Evolutionary conservation across 129 eudicot genomes (phyloP), one percentile per base, ranked within the genome.

Genomic region (Chrysanthemum lavandulifolium): DNA sequence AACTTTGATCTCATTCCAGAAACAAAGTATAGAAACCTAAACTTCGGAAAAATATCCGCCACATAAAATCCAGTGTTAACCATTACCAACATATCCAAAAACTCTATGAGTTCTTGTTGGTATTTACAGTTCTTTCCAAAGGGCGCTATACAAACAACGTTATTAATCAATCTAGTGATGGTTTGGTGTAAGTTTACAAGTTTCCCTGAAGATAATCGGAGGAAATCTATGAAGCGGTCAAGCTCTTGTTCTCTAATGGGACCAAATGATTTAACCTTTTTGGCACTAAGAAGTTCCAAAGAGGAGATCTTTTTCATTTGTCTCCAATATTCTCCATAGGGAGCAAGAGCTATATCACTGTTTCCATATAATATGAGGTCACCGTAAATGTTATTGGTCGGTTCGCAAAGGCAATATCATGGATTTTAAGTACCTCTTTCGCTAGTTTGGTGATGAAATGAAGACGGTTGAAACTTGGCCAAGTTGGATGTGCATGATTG

Each of bases 31-130:
- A 75, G 47, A 53, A 65, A 40, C 25, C 56, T 60, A 13, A 33
- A n/a, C 0, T 62, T n/a, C 7, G 79, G 79, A 54, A 58, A 75
- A 16, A 75, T 5, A 18, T 75, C 73, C 10, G 66, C 60, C 29
- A 75, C 10, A 13, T 45, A 47, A 66, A 66, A 54, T 9, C 73
- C 73, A 2, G 66, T 36, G 4, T n/a, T 10, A 7, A 11, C 15
- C 5, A 2, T 12, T 3, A 13, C 49, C 31, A 29, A 13, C 10
- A 23, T 21, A 27, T 13, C 58, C 4, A 29, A 3, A 7, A 75
- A 10, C 13, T 10, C 65, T 10, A 67, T 4, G 47, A 75, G 13
- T 5, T 16, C 23, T 4, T n/a, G 31, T 33, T 25, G 23, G 10
- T 65, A 53, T 9, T 49, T 57, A 8, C 73, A 56, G 3, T 53